Conservation (phyloP, 192 early-diverging fungal genomes). For the Geranomyces variabilis region DNA sequence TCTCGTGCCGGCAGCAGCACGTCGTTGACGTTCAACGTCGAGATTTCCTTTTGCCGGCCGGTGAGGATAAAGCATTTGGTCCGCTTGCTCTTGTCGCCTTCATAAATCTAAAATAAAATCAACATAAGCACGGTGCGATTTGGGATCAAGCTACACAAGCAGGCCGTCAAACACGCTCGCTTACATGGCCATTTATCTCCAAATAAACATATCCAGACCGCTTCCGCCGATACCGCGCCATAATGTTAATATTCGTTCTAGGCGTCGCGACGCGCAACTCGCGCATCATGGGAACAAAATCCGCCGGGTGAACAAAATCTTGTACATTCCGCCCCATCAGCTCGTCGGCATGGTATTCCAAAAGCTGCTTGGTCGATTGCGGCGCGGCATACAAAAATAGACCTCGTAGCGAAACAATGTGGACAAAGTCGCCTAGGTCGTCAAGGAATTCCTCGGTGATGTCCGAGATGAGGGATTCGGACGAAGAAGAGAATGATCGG, state of each 20-base stretch:
- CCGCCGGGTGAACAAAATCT: conserved; percentile 67
- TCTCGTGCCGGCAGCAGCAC: conserved; percentile 37
- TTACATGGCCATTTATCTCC: conserved; percentile 65
- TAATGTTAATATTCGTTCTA: conserved; percentile 54
- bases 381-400: conserved; percentile 68
- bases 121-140: too few relatives aligned
- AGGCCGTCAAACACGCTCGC: conserved; percentile 7
- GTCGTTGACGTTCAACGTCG: conserved; percentile 40
- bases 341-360: conserved; percentile 60
- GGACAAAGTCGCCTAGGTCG: conserved; percentile 62
- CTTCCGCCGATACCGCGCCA: conserved; percentile 67
- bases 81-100: conserved; percentile 58
- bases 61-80: conserved; percentile 70
- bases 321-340: conserved; percentile 61
- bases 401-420: conserved; percentile 69
- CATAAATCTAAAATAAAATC: conserved; percentile 49
- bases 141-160: neutral
- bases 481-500: neutral
- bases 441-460: conserved; percentile 47
- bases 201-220: conserved; percentile 65
- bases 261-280: conserved; percentile 59
- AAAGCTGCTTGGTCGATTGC: conserved; percentile 38
- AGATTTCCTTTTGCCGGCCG: conserved; percentile 56
- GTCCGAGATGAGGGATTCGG: neutral
- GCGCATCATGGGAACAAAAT: conserved; percentile 68